Evolutionary conservation across 257 asterid genomes (phyloP).

Genomic region (Nicotiana obtusifolia): DNA sequence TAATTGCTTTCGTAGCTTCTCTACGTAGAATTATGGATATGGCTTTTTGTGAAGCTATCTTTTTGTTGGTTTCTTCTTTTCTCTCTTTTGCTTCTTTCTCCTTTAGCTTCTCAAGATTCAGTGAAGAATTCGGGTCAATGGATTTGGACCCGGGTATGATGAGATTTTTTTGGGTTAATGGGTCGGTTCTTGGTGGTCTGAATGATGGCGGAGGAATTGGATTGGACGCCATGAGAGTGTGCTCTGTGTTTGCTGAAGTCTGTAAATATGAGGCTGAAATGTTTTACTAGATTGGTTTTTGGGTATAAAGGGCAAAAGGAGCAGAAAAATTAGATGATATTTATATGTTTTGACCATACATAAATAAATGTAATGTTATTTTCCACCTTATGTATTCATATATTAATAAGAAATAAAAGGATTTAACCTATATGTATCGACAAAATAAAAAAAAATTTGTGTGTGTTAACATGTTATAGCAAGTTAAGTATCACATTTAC

Average conservation of each 20-base stretch:
- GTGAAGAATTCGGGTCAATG: slow-evolving; percentile 18
- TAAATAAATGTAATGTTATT: too few relatives aligned
- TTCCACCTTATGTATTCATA: too few relatives aligned
- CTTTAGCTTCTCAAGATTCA: slow-evolving; percentile 31
- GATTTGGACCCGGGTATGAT: not conserved
- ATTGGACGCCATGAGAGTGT: slow-evolving; percentile 35
- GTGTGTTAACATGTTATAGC: too few relatives aligned
- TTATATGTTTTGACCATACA: too few relatives aligned
- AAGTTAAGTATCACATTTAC: too few relatives aligned
- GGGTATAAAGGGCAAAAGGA: too few relatives aligned
- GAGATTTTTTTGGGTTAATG: not conserved
- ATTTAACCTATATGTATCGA: too few relatives aligned
- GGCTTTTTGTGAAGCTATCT: slow-evolving; percentile 84
- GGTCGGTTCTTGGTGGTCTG: slow-evolving; percentile 7
- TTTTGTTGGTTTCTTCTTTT: slow-evolving; percentile 63
- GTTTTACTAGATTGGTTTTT: not conserved
- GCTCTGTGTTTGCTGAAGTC: not conserved
- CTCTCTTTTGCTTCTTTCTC: slow-evolving; percentile 49
- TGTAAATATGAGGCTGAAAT: not conserved
- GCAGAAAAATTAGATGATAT: too few relatives aligned
- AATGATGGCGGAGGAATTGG: slow-evolving; percentile 24
- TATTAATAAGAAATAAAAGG: too few relatives aligned
- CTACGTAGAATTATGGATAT: slow-evolving; percentile 73
- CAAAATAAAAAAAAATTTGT: too few relatives aligned
- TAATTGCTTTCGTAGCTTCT: slow-evolving; percentile 81